phyloP scores from a whole-genome alignment of 1,284 basidiomycete species.

The Cutaneotrichosporon sp. region DNA sequence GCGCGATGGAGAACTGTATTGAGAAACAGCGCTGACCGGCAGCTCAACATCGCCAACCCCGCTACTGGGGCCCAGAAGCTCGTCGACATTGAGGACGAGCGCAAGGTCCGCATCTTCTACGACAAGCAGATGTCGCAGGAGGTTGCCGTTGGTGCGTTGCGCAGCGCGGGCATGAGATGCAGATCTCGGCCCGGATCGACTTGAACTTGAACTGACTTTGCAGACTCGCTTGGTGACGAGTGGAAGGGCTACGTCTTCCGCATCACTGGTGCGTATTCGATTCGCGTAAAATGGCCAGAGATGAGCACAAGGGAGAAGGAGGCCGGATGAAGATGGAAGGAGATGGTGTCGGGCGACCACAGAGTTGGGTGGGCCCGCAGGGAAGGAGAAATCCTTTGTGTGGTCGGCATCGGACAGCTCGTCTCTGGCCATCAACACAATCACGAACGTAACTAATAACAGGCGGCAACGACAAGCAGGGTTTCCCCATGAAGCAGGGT shows the following conservation, averaged over 20 bases:
- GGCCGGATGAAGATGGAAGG: not conserved
- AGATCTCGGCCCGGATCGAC: not conserved
- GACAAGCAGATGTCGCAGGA: conserved; percentile 97
- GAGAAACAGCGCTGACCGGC: conserved; percentile 53
- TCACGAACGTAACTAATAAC: conserved; percentile 8
- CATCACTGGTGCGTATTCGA: conserved; percentile 70
- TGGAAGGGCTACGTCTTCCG: conserved; percentile 97
- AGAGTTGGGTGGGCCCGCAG: conserved; percentile 39
- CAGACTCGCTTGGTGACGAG: conserved; percentile 76
- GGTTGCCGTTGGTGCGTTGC: conserved; percentile 56
- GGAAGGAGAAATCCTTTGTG: conserved; percentile 58
- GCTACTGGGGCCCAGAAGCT: conserved; percentile 97
- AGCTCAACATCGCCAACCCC: conserved; percentile 96
- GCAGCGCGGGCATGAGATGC: not conserved
- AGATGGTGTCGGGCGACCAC: not conserved
- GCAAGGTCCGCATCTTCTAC: conserved; percentile 84
- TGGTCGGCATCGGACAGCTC: not conserved
- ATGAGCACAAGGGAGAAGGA: not conserved
- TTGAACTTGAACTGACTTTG: not conserved
- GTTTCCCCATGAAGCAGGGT: conserved; percentile 86
- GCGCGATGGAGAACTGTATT: too few species aligned
- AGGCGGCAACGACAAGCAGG: conserved; percentile 56
- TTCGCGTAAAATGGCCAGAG: not conserved
- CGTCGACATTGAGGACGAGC: conserved; percentile 91
- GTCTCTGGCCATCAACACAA: not conserved